Evolutionary conservation across 257 asterid genomes (phyloP).

Genomic region (Apocynum venetum): DNA sequence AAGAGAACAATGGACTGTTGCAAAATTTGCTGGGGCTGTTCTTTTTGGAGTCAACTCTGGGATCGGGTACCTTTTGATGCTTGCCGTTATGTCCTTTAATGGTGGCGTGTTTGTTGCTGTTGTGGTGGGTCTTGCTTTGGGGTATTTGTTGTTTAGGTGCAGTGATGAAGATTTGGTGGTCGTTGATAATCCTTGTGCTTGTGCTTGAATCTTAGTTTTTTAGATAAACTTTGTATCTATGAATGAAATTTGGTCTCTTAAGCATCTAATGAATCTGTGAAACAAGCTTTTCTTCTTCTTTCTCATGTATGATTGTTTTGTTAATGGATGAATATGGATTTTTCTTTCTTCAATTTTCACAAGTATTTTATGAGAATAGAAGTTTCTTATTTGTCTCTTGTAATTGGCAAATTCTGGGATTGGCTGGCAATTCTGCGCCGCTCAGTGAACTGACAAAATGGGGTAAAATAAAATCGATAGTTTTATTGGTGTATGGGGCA

Average conservation of each 20-base stretch:
- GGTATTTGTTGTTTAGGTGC: constrained; percentile 60
- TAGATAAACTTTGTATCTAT: not conserved
- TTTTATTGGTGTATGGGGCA: not conserved
- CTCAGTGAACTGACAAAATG: not conserved
- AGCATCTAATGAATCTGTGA: not conserved
- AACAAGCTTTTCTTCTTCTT: too few relatives aligned
- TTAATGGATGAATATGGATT: not conserved
- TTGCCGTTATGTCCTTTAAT: constrained; percentile 85
- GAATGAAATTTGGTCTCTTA: not conserved
- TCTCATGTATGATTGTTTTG: not conserved
- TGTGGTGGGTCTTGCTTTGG: constrained; percentile 61
- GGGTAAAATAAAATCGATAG: not conserved
- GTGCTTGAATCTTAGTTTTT: constrained; percentile 41
- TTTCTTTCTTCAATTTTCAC: not conserved
- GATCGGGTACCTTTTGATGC: constrained; percentile 78
- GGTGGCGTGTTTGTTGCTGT: constrained; percentile 75
- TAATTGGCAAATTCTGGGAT: not conserved
- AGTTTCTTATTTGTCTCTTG: not conserved
- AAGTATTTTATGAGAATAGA: not conserved
- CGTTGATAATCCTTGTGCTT: constrained; percentile 70
- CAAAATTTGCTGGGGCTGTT: constrained; percentile 45
- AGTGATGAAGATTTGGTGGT: constrained; percentile 45
- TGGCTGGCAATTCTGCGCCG: not conserved
- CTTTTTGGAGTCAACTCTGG: constrained; percentile 68
- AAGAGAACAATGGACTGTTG: constrained; percentile 21